A percentile compares a stretch with the other conserved stretches of the same genome.
Conservation (phyloP, 345 rosid species). For the Nephelium lappaceum region DNA sequence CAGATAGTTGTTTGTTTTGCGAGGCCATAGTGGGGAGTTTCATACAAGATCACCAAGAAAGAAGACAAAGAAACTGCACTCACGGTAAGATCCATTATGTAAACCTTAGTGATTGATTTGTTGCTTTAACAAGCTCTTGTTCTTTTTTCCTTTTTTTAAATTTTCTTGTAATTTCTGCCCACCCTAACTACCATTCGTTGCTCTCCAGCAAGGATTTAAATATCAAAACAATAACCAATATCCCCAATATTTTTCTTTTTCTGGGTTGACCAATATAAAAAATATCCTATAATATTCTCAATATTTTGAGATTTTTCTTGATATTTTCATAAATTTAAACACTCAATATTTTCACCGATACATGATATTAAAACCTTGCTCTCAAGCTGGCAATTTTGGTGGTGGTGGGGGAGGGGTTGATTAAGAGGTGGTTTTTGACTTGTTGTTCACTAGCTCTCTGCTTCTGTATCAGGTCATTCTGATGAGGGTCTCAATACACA, state of each 20-base stretch:
- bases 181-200: too few species aligned
- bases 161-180: not conserved
- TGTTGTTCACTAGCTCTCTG: not conserved
- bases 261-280: too few species aligned
- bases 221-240: too few species aligned
- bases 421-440: not conserved
- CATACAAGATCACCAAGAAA: slow-evolving; percentile 74
- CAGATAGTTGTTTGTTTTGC: slow-evolving; percentile 20
- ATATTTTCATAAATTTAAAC: too few species aligned
- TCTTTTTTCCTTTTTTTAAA: not conserved
- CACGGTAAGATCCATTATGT: slow-evolving; percentile 43
- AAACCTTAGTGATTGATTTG: slow-evolving; percentile 12
- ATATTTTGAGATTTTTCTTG: too few species aligned
- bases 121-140: not conserved
- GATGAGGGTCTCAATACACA: not conserved
- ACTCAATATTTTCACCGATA: too few species aligned
- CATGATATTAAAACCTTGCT: not conserved
- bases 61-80: slow-evolving; percentile 74
- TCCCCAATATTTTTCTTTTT: too few species aligned
- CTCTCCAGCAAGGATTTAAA: too few species aligned
- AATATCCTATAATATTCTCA: too few species aligned
- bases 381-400: not conserved
- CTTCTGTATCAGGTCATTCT: not conserved
- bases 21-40: slow-evolving; percentile 87
- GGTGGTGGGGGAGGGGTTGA: not conserved